Base-by-base conservation (phyloP, 2,329 filamentous ascomycete genomes). In the Colletotrichum spaethianum region DNA sequence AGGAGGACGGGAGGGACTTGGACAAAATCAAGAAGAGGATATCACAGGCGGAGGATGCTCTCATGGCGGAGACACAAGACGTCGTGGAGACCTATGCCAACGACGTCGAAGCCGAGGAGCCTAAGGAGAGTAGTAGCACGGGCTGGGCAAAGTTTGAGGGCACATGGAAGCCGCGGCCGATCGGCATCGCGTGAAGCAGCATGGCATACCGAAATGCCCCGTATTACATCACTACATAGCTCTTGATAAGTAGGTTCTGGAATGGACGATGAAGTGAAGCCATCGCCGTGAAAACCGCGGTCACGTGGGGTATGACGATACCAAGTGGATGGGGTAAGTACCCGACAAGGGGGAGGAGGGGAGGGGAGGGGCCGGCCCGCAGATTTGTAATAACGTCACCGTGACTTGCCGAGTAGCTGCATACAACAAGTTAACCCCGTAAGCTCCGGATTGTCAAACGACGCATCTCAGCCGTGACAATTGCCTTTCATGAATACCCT, bases 101-200 rank as follows among this genome's bases (percentile, higher is more conserved):
- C 7, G 73, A 74, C 26, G 42, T 46, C 18, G 64, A 72, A 33
- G n/a, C 50, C 6, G 62, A 67, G 14, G 72, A 75, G 36, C 68
- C 59, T 16, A 63, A 46, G 8, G 72, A 66, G 33, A 74, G 72
- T 8, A 50, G 69, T 53, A 70, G 76, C n/a, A 75, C 76, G 53
- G 82, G 83, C 31, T 91, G 89, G 89, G 81, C 82, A 28, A 80
- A 82, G 68, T 88, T 86, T 74, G 80, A 86, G 60, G 88, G 87
- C 9, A 77, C 81, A 2, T 91, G 89, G 89, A 86, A 84, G 70
- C 84, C 89, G 12, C 89, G 87, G 75, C 89, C 89, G 0, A 91
- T 91, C 75, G 89, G 89, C 6, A 81, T 87, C 63, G 83, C 87
- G 11, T 90, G 76, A 82, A 20, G 31, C n/a, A 36, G 33, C 14